phyloP scores from a whole-genome alignment of 495 filamentous ascomycete species.

The Penicillium chermesinum region DNA sequence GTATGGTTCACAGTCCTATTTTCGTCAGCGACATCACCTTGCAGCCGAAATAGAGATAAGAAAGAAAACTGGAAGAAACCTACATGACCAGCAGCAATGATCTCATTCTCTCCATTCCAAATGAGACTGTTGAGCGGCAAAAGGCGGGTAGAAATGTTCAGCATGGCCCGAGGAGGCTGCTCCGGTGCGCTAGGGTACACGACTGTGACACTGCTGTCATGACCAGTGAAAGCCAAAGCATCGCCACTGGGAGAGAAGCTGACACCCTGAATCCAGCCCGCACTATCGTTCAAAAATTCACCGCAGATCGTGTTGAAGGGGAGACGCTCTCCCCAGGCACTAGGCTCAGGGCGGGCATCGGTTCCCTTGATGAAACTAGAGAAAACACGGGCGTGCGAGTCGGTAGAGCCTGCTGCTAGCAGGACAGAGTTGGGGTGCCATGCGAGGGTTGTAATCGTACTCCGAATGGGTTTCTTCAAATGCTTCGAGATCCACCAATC shows the following conservation, averaged over 20 bases:
- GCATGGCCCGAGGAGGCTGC: slow-evolving; percentile 78
- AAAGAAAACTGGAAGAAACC: slow-evolving; percentile 15
- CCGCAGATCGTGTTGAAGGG: slow-evolving; percentile 98
- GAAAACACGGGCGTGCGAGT: slow-evolving; percentile 95
- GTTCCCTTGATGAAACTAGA: slow-evolving; percentile 94
- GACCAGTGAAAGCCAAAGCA: slow-evolving; percentile 82
- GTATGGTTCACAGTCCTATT: slow-evolving; percentile 85
- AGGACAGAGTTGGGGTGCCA: slow-evolving; percentile 98
- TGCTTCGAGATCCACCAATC: slow-evolving; percentile 99
- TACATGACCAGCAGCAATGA: slow-evolving; percentile 88
- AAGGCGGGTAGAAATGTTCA: slow-evolving; percentile 83
- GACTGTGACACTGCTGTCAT: slow-evolving; percentile 93
- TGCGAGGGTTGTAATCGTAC: slow-evolving; percentile 84
- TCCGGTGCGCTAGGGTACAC: slow-evolving; percentile 93
- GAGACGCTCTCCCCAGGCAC: slow-evolving; percentile 88
- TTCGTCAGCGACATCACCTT: slow-evolving; percentile 7
- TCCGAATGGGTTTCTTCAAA: slow-evolving; percentile 94
- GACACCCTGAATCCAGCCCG: slow-evolving; percentile 91
- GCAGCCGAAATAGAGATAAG: background rate
- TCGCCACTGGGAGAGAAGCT: slow-evolving; percentile 89
- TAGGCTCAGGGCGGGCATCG: slow-evolving; percentile 80
- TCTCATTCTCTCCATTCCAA: slow-evolving; percentile 89
- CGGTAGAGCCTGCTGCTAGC: slow-evolving; percentile 87
- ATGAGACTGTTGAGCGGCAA: slow-evolving; percentile 87
- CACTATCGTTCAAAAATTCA: slow-evolving; percentile 90